Base-by-base conservation (phyloP, 495 filamentous ascomycete species). In the Rusavskia elegans region DNA sequence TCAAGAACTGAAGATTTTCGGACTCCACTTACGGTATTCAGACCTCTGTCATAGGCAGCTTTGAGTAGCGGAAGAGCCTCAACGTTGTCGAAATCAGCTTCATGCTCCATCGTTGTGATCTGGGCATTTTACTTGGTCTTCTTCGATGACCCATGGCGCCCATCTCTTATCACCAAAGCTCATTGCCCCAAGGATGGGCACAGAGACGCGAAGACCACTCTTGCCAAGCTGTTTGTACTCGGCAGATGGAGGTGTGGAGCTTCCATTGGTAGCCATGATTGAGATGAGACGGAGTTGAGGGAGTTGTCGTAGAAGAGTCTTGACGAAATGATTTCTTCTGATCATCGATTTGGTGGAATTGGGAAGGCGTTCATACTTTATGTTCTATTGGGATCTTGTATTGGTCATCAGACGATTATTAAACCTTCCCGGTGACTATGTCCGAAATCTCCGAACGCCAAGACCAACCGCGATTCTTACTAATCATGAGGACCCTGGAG, bases 101-200 rank as follows among this genome's bases (percentile, higher is more conserved):
- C 19, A 7, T 35, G 8, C 13, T 14, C 21, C 3, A 17, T 3
- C 14, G 6, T 56, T 55, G 37, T 51, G 42, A 41, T 61, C 57
- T 32, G 55, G 39, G 16, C 39, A 48, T 25, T 58, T 20, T 19
- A 66, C 61, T 44, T 68, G 55, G 30, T 71, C 66, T 57, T 74
- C 73, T 36, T 66, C 56, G 11, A 69, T 55, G 23, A 74, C 62
- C 73, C 73, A 77, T 27, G 57, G 54, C 49, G 52, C 38, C 64
- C 66, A 72, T 21, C 60, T 57, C 48, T 63, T 66, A 51, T 62
- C 53, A 10, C 72, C 72, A 51, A 69, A 68, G 42, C 56, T 62
- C 71, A 76, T 73, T 45, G 68, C 65, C 21, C 72, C 72, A n/a
- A 75, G 54, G 19, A 75, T 68, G 10, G 71, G 64, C 8, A 69